Evolutionary conservation across 768 basidiomycete species (phyloP).

Genomic region (Fomitopsis pulvina): DNA sequence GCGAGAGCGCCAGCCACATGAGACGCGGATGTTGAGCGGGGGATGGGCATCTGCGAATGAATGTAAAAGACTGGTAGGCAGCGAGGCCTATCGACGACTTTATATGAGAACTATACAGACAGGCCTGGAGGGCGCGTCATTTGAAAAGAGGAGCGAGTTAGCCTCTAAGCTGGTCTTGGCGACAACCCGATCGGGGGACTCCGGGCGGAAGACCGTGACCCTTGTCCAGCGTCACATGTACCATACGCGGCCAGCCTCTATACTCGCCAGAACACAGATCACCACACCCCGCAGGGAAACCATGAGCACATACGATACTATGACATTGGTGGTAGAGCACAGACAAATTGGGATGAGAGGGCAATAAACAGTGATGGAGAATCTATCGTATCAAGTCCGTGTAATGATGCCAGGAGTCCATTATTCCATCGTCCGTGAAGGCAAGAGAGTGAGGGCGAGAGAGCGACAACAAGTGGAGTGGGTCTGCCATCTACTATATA

Average conservation of each 20-base stretch:
- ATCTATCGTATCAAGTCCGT: constrained; percentile 11
- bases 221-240: too few species aligned
- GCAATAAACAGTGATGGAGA: constrained; percentile 2
- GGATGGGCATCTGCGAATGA: constrained; percentile 18
- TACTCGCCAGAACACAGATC: too few species aligned
- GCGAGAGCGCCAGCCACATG: constrained; percentile 7
- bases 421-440: constrained; percentile 8
- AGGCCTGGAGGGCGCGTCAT: constrained; percentile 6
- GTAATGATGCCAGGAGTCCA: constrained; percentile 8
- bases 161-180: background rate
- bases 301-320: background rate
- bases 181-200: background rate
- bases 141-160: constrained; percentile 1
- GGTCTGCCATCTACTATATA: too few species aligned
- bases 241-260: too few species aligned
- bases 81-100: too few species aligned
- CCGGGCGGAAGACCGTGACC: background rate
- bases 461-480: background rate
- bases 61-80: background rate
- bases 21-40: constrained; percentile 26
- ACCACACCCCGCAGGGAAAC: too few species aligned
- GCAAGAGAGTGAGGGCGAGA: background rate
- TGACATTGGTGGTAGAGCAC: background rate
- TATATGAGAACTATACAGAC: too few species aligned
- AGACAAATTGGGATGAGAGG: constrained; percentile 1